Percentiles rank a stretch among this genome's conserved stretches.
phyloP scores from a whole-genome alignment of 2,329 filamentous ascomycete species.

The Scytalidium lignicola region DNA sequence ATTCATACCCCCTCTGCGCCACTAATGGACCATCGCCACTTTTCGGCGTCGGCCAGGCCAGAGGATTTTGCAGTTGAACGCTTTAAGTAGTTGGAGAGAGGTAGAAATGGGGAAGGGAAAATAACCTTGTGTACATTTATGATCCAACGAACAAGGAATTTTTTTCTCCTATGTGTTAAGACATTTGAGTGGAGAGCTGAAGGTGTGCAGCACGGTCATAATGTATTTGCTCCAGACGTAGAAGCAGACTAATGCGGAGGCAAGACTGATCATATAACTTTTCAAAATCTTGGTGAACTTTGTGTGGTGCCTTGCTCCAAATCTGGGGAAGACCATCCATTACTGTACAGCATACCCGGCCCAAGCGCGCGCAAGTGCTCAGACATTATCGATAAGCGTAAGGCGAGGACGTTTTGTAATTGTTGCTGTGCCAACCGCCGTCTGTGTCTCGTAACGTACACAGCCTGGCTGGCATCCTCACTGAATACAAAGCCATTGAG shows the following conservation, averaged over 20 bases:
- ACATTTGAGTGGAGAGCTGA: not conserved
- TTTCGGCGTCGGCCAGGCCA: slow-evolving; percentile 23
- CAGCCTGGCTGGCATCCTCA: not conserved
- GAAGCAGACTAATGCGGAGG: not conserved
- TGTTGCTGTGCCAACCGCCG: not conserved
- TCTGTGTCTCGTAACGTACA: not conserved
- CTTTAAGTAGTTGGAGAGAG: slow-evolving; percentile 9
- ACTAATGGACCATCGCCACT: slow-evolving; percentile 17
- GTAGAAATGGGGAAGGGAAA: slow-evolving; percentile 4
- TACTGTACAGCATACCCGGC: not conserved
- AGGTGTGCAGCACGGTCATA: not conserved
- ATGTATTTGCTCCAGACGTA: not conserved
- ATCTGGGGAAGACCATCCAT: not conserved
- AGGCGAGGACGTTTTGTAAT: not conserved
- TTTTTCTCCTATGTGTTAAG: not conserved
- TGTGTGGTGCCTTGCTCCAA: not conserved
- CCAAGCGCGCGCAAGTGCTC: not conserved
- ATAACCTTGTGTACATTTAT: slow-evolving; percentile 20
- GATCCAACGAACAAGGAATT: slow-evolving; percentile 18
- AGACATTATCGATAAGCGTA: not conserved
- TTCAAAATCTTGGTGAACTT: not conserved
- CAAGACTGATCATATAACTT: not conserved
- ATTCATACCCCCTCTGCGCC: slow-evolving; percentile 24
- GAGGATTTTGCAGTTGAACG: slow-evolving; percentile 18
- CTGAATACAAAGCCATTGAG: not conserved